Evolutionary conservation across 108 stramenopile genomes (phyloP).

Genomic region (Fistulifera pelliculosa): DNA sequence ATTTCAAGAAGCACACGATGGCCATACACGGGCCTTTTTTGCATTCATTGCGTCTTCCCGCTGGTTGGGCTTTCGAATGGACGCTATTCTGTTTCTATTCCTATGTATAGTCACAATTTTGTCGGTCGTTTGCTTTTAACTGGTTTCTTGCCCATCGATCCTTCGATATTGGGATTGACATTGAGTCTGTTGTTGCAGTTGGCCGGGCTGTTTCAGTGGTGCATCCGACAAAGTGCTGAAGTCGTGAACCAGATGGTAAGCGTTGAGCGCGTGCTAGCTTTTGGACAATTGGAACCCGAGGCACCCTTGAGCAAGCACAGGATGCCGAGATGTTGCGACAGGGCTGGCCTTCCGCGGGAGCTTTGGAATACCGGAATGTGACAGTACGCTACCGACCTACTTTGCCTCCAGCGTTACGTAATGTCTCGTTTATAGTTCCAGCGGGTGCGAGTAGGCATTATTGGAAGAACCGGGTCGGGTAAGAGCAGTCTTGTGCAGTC

Average conservation of each 20-base stretch:
- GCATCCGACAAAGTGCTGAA: constrained; percentile 76
- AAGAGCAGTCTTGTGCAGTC: constrained; percentile 68
- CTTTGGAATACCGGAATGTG: constrained; percentile 49
- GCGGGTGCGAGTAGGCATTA: constrained; percentile 66
- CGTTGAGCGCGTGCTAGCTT: constrained; percentile 73
- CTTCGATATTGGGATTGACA: constrained; percentile 69
- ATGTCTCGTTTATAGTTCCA: constrained; percentile 50
- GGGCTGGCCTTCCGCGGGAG: constrained; percentile 69
- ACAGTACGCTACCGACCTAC: constrained; percentile 65
- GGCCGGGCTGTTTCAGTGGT: constrained; percentile 65
- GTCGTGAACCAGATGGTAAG: constrained; percentile 90
- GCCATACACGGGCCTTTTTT: constrained; percentile 74
- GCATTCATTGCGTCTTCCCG: constrained; percentile 69
- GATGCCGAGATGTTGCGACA: constrained; percentile 28
- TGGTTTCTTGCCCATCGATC: constrained; percentile 58
- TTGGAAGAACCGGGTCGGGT: constrained; percentile 65
- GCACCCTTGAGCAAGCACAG: constrained; percentile 41
- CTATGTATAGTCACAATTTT: constrained; percentile 59
- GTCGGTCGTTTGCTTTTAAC: constrained; percentile 54
- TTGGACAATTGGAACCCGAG: constrained; percentile 58
- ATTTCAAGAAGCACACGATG: constrained; percentile 66
- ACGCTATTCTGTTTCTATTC: constrained; percentile 63
- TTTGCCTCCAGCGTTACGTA: constrained; percentile 63
- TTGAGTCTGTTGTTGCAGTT: constrained; percentile 64
- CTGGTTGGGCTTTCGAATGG: constrained; percentile 92